Evolutionary conservation across 208 protist species (phyloP).

Genomic region (Trypanosoma cruzi): DNA sequence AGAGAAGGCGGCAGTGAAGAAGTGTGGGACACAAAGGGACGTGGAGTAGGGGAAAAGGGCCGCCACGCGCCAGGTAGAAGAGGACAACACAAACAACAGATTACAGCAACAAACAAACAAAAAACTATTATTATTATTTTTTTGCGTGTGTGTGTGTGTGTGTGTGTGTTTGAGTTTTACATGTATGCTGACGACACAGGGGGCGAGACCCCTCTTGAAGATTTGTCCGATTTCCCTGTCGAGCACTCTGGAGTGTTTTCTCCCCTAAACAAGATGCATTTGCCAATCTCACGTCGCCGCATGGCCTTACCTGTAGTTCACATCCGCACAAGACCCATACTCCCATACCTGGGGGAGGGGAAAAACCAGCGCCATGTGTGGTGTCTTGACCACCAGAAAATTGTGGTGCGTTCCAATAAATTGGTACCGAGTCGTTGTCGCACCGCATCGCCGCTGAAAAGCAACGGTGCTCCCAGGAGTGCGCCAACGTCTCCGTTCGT

Average conservation of each 20-base stretch:
- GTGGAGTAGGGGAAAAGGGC: no score
- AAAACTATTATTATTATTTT: no score
- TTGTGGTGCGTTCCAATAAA: conserved; percentile 52
- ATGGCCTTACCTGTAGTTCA: conserved; percentile 60
- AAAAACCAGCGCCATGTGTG: conserved; percentile 62
- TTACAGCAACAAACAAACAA: neutral
- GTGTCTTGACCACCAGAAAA: conserved; percentile 80
- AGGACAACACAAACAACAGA: neutral
- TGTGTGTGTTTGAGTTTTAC: neutral
- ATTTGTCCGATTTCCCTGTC: neutral
- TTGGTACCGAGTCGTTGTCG: neutral
- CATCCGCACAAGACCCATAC: conserved; percentile 73
- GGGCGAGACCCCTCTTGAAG: neutral
- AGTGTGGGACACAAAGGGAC: no score
- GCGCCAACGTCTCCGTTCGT: neutral
- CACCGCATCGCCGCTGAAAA: neutral
- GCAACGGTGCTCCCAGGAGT: neutral
- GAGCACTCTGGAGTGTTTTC: conserved; percentile 2
- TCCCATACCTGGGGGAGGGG: conserved; percentile 65
- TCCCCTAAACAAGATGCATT: neutral
- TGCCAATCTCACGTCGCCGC: neutral
- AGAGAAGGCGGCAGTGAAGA: neutral
- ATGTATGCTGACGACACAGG: conserved; percentile 4
- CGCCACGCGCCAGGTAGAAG: neutral
- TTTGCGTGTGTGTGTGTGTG: conserved; percentile 9